A percentile compares a stretch with the other conserved stretches of the same genome.
Evolutionary conservation across 768 basidiomycete species (phyloP).

Genomic region (Phlegmacium glaucopus): DNA sequence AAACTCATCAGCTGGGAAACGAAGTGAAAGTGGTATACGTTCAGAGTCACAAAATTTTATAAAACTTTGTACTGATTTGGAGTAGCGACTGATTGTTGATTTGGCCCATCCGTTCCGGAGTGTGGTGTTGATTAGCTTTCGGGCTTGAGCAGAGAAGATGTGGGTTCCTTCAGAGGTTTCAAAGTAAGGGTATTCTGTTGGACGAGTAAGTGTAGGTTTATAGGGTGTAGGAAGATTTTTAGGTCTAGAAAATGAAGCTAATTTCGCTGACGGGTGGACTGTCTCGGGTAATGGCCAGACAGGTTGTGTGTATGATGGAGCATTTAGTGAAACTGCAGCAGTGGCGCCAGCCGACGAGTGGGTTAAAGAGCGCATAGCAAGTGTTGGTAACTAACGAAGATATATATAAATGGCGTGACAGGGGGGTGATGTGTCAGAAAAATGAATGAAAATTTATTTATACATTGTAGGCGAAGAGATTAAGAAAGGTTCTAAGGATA

Average conservation of each 20-base stretch:
- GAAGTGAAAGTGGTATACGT: conserved; percentile 3
- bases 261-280: no score
- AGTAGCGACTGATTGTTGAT: no score
- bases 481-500: not conserved
- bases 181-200: no score
- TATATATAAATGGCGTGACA: not conserved
- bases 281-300: no score
- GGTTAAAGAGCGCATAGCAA: no score
- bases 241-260: not conserved
- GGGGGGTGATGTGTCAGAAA: not conserved
- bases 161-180: not conserved
- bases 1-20: conserved; percentile 22
- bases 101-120: conserved; percentile 12
- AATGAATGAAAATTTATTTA: not conserved
- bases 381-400: no score
- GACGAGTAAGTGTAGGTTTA: not conserved
- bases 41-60: conserved; percentile 18
- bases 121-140: not conserved
- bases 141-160: not conserved
- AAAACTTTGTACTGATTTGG: conserved; percentile 6
- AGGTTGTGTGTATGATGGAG: no score
- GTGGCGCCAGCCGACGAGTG: no score
- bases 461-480: not conserved
- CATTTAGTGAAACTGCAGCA: no score
- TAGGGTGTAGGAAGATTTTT: not conserved